phyloP scores from a whole-genome alignment of 371 early-diverging fungal genomes.

The Rhizomucor miehei region DNA sequence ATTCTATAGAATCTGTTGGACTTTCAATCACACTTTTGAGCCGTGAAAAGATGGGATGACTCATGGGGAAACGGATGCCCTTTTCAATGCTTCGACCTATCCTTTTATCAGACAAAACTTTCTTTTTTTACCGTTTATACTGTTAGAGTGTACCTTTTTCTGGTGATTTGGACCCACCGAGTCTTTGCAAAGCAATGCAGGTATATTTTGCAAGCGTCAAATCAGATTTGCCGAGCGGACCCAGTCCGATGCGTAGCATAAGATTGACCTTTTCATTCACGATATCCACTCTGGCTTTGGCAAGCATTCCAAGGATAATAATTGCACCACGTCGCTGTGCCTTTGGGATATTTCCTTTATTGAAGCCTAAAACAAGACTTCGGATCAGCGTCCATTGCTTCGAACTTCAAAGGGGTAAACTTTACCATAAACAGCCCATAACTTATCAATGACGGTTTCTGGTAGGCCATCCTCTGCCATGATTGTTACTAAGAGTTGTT shows the following conservation, averaged over 20 bases:
- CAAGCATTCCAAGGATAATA: constrained; percentile 89
- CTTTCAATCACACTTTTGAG: constrained; percentile 64
- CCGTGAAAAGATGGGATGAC: constrained; percentile 69
- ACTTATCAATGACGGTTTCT: constrained; percentile 67
- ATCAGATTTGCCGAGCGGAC: constrained; percentile 76
- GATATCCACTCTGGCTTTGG: constrained; percentile 75
- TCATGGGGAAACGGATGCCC: constrained; percentile 68
- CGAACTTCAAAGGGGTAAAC: no score
- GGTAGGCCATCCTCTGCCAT: constrained; percentile 62
- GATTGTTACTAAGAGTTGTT: constrained; percentile 80
- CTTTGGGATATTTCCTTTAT: constrained; percentile 61
- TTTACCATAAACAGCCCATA: constrained; percentile 84
- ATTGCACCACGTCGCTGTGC: constrained; percentile 87
- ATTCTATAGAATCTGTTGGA: constrained; percentile 58
- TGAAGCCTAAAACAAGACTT: constrained; percentile 45
- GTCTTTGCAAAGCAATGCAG: constrained; percentile 85
- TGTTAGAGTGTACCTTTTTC: constrained; percentile 40
- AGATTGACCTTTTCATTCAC: constrained; percentile 81
- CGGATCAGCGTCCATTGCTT: no score
- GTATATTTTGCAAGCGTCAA: constrained; percentile 82
- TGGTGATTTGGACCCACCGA: constrained; percentile 49
- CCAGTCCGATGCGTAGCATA: constrained; percentile 82
- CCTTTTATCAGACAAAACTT: not conserved
- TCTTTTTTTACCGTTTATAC: constrained; percentile 9
- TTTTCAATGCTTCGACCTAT: constrained; percentile 47